A percentile compares a stretch with the other conserved stretches of the same genome.
These are phyloP conservation scores for Musa balbisiana DNA, from an alignment of 202 grass and related monocot genomes.

Conservation along the genomic window DNA sequence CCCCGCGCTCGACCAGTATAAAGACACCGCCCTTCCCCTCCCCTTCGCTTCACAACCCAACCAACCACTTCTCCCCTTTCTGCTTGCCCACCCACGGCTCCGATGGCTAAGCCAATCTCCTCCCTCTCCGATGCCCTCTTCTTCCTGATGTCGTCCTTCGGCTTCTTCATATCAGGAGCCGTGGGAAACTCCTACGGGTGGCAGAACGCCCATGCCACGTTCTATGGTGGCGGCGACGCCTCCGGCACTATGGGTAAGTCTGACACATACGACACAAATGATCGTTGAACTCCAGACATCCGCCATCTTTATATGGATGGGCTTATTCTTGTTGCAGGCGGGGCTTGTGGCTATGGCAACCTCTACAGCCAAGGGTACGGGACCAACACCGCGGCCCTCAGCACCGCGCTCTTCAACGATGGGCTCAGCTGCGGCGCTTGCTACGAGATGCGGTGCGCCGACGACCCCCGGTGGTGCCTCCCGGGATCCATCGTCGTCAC, in stretches of 20 bases:
- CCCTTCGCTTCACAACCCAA: not conserved
- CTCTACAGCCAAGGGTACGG: not conserved
- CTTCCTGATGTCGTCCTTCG: not conserved
- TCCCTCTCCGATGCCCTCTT: not conserved
- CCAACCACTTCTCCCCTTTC: not conserved
- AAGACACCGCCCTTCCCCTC: not conserved
- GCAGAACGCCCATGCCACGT: not conserved
- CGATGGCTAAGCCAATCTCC: not conserved
- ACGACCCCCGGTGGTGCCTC: not conserved
- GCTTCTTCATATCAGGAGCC: not conserved
- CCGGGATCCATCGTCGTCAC: slow-evolving; percentile 7
- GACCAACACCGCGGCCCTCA: not conserved
- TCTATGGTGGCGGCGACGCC: slow-evolving; percentile 1
- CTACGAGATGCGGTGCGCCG: not conserved
- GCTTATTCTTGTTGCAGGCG: not conserved
- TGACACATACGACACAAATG: too few relatives aligned
- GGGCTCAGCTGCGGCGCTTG: not conserved
- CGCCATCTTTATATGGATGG: not conserved
- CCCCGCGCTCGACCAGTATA: not conserved
- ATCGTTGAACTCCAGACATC: not conserved
- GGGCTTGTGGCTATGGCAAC: not conserved
- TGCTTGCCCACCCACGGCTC: not conserved
- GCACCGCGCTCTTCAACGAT: not conserved
- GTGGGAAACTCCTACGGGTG: not conserved
- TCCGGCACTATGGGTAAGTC: not conserved